Conservation (phyloP, 306 rosid species). For the Neltuma alba region DNA sequence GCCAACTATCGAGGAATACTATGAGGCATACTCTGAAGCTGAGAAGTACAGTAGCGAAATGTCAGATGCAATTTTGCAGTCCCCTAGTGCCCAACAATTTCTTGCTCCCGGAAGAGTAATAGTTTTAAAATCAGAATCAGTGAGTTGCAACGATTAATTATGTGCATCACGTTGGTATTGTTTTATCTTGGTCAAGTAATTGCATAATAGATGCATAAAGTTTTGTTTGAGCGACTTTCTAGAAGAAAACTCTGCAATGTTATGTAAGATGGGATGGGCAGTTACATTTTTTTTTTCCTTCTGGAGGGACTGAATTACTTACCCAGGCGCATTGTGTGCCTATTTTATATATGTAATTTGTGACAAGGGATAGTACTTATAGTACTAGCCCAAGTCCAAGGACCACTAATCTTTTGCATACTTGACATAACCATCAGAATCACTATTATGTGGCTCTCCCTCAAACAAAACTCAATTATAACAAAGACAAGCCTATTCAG, state of each 20-base stretch:
- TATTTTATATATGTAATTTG: background rate
- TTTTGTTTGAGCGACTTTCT: background rate
- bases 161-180: background rate
- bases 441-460: background rate
- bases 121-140: conserved; percentile 71
- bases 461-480: background rate
- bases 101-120: conserved; percentile 84
- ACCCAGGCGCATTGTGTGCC: background rate
- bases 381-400: background rate
- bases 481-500: background rate
- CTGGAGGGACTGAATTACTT: background rate
- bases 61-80: conserved; percentile 77
- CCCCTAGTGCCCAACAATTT: conserved; percentile 49
- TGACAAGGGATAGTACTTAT: background rate
- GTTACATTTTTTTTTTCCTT: too few relatives aligned
- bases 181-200: background rate
- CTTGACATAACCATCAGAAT: background rate
- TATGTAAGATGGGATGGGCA: background rate
- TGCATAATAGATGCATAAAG: background rate
- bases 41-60: conserved; percentile 51
- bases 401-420: background rate
- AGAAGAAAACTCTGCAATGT: background rate
- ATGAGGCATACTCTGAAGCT: conserved; percentile 63
- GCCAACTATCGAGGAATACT: conserved; percentile 91
- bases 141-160: conserved; percentile 49